Evolutionary conservation across 108 stramenopile genomes (phyloP), one percentile per base, ranked within the genome.

Genomic region (Schizochytrium sp.): DNA sequence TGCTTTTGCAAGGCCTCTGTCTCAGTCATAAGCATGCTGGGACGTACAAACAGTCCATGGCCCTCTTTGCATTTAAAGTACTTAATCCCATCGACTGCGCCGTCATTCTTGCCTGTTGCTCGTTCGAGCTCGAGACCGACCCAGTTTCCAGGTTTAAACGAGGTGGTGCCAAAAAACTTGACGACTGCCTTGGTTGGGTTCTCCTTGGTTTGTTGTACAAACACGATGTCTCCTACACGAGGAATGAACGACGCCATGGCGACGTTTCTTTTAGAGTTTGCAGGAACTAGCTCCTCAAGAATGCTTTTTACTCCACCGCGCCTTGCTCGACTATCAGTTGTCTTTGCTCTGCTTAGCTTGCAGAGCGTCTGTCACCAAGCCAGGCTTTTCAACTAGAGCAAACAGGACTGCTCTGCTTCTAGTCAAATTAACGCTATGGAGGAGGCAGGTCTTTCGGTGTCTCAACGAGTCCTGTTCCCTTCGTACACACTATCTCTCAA

Each of bases 71-170:
- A 90, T n/a, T 88, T 73, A 2, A 90, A 90, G 61, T 90, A 90
- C 61, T 45, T n/a, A 28, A 88, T 15, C 1, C 88, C 88, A 12
- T 88, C 57, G 44, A 90, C 90, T 19, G 83, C 40, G 49, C 90
- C 90, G 57, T 90, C 87, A 61, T 90, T 90, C 88, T 90, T 90
- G 13, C 90, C 90, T 42, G 13, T 45, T 15, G 61, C 42, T 28
- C 15, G 55, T 12, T 90, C 88, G 38, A 90, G 87, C 69, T 90
- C 90, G 38, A 90, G 72, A 61, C 90, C 90, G n/a, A 90, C 69
- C 90, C 90, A 90, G 53, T 61, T 55, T 4, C 90, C 90, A 4
- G 90, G 15, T 41, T 87, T 57, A 46, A 90, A 90, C 15, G 57
- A 57, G 38, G 88, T 89, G 46, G 42, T 44, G 28, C 88, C 88